phyloP scores from a whole-genome alignment of 2,329 filamentous ascomycete genomes.

The Elsinoe arachidis region DNA sequence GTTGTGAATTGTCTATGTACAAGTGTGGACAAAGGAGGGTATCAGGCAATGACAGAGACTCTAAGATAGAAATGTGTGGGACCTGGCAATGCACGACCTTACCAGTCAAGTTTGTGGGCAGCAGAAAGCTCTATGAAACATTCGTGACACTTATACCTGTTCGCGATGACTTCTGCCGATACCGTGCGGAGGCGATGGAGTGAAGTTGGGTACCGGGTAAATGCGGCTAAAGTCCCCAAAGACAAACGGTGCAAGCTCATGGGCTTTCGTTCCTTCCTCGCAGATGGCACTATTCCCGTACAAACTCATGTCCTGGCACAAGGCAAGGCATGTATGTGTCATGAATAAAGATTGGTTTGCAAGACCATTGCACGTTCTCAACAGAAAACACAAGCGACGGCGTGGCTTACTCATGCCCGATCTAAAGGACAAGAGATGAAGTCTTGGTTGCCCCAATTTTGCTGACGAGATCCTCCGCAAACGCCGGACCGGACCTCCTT shows the following conservation, averaged over 20 bases:
- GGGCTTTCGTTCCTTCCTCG: background rate
- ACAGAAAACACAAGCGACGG: too few species aligned
- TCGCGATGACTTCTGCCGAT: background rate
- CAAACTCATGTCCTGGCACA: too few species aligned
- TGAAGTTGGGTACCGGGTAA: background rate
- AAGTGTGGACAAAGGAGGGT: background rate
- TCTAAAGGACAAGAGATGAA: too few species aligned
- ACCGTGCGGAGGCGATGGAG: background rate
- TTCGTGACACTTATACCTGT: background rate
- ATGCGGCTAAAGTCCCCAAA: background rate
- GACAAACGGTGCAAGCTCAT: background rate
- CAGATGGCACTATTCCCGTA: background rate
- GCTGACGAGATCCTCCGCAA: too few species aligned
- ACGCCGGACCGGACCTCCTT: too few species aligned
- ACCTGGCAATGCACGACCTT: too few species aligned
- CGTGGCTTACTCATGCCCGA: too few species aligned
- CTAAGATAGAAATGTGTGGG: too few species aligned
- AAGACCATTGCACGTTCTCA: too few species aligned
- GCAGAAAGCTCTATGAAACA: background rate
- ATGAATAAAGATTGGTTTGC: too few species aligned
- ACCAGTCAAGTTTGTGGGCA: background rate
- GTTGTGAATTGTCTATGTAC: background rate
- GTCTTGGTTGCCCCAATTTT: too few species aligned
- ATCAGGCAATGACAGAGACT: background rate
- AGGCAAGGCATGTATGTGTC: too few species aligned